Percentiles rank a stretch among this genome's conserved stretches.
phyloP scores from a whole-genome alignment of 2,329 filamentous ascomycete species.

The Cercospora sojina region DNA sequence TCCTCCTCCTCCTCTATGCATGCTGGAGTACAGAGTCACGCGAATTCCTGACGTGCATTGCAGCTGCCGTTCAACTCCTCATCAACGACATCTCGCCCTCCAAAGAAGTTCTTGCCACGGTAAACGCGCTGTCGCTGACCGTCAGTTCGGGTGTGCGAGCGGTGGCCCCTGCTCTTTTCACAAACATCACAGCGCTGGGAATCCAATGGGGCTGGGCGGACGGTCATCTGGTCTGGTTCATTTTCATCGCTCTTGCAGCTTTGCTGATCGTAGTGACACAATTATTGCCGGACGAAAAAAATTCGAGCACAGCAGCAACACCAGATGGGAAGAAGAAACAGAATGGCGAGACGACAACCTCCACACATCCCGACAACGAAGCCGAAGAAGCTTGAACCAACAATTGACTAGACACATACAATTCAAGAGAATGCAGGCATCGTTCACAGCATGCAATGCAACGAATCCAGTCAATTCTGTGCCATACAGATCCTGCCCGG shows the following conservation, averaged over 20 bases:
- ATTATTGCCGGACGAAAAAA: neutral
- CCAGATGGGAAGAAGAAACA: neutral
- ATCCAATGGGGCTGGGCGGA: conserved; percentile 60
- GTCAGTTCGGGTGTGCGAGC: conserved; percentile 61
- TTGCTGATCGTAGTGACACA: neutral
- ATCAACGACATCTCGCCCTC: conserved; percentile 72
- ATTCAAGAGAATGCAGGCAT: too few species aligned
- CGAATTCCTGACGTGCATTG: neutral
- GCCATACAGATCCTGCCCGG: neutral
- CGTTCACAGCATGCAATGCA: neutral
- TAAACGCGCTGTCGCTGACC: conserved; percentile 69
- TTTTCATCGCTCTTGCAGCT: conserved; percentile 48
- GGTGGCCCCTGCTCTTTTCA: conserved; percentile 64
- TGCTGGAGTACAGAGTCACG: neutral
- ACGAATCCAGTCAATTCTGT: neutral
- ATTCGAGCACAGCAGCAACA: neutral
- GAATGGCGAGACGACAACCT: neutral
- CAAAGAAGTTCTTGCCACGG: conserved; percentile 62
- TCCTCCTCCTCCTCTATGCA: neutral
- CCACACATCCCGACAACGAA: neutral
- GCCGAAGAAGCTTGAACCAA: neutral
- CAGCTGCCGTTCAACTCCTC: conserved; percentile 65
- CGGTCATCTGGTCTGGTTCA: conserved; percentile 67
- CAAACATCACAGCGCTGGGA: conserved; percentile 67
- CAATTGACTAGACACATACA: too few species aligned